Evolutionary conservation across 345 rosid species (phyloP), one percentile per base, ranked within the genome.

Genomic region (Eucalyptus marginata): DNA sequence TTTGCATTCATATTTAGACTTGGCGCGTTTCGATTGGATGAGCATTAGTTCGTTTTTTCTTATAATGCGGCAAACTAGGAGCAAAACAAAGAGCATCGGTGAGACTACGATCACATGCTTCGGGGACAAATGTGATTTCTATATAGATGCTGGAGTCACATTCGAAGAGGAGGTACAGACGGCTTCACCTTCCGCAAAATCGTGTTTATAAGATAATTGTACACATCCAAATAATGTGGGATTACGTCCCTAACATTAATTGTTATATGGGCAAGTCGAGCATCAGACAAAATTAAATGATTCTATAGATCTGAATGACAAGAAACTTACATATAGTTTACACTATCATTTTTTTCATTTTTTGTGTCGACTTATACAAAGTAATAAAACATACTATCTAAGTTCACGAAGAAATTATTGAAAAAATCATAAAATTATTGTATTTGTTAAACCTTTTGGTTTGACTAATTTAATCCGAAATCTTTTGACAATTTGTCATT

Each of bases 201-300:
- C 40, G 1, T 66, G 31, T n/a, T n/a, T 64, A n/a, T 14, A 64
- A 16, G 76, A 14, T 15, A 64, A 13, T 64, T 0, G 9, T n/a
- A 0, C 5, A 5, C 36, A 2, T 64, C 36, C 36, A 64, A 64
- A 13, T 8, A 64, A n/a, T 7, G 36, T 0, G 36, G 3, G 40
- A 64, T n/a, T 15, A 66, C 3, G 40, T 64, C 6, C 40, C 76
- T 64, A 64, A 7, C 40, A n/a, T n/a, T 64, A 31, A 33, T n/a
- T 64, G 0, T n/a, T 13, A 64, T 29, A 13, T 29, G 40, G 76
- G 76, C 40, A n/a, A 66, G 76, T 59, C 0, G 4, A 4, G 40
- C 9, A 0, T 64, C 7, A 5, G 11, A 31, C 79, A 16, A 8
- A 31, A 31, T 68, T 31, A 0, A 31, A 31, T 68, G 11, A 68